phyloP scores from a whole-genome alignment of 208 protist genomes.

The Wallacemonas collosoma region DNA sequence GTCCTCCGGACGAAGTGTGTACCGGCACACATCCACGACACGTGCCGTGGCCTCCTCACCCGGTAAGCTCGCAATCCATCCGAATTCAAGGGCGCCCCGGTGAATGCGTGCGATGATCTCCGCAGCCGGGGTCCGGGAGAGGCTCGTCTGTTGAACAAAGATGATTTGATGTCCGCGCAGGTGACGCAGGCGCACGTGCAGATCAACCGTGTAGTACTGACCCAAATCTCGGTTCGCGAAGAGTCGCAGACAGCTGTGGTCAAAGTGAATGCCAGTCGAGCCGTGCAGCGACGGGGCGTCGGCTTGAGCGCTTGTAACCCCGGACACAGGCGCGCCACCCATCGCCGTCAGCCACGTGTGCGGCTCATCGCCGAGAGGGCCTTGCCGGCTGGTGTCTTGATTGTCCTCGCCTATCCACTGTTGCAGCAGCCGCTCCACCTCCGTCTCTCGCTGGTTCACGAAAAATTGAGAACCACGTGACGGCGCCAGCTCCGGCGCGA shows the following conservation, averaged over 20 bases:
- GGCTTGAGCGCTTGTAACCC: no score
- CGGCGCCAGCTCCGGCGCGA: neutral
- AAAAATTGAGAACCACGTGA: neutral
- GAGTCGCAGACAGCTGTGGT: conserved; percentile 68
- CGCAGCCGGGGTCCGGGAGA: conserved; percentile 5
- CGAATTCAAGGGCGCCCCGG: conserved; percentile 55
- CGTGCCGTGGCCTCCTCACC: conserved; percentile 23
- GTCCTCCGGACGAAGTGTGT: conserved; percentile 33
- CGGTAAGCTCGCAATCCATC: conserved; percentile 34
- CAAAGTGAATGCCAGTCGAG: conserved; percentile 52
- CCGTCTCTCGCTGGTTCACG: neutral
- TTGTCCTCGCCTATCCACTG: neutral
- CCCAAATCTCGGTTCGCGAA: conserved; percentile 34
- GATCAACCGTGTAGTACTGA: conserved; percentile 75
- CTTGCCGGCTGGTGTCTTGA: neutral
- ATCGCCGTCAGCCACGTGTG: no score
- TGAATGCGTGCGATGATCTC: conserved; percentile 58
- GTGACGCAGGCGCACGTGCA: conserved; percentile 55
- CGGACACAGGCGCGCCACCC: no score
- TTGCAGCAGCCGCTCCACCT: conserved; percentile 1
- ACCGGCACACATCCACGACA: conserved; percentile 32
- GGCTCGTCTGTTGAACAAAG: conserved; percentile 49
- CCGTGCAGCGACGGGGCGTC: neutral
- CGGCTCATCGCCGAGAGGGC: neutral
- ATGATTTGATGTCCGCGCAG: conserved; percentile 62